These are phyloP conservation scores for Dictyophora rubrovolvata DNA, from an alignment of 768 basidiomycete species.

Conservation along the genomic window DNA sequence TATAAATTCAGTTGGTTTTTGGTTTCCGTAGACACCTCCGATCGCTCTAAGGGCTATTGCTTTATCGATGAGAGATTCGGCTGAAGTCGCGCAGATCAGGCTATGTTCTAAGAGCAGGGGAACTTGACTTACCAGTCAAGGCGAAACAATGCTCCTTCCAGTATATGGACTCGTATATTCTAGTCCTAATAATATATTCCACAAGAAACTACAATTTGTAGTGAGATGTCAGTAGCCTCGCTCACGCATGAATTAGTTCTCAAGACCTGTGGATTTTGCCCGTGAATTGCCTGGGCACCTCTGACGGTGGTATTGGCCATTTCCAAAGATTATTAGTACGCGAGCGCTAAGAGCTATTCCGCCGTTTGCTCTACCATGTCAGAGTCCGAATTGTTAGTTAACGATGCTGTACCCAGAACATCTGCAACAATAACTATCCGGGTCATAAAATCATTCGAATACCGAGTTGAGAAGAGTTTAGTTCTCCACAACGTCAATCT, in stretches of 20 bases:
- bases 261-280: conserved; percentile 88
- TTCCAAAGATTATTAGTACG: background rate
- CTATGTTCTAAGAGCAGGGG: background rate
- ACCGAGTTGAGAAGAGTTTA: conserved; percentile 79
- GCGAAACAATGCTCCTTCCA: conserved; percentile 99
- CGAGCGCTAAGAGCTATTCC: background rate
- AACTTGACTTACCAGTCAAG: conserved; percentile 55
- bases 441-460: conserved; percentile 92
- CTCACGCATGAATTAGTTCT: too few relatives aligned
- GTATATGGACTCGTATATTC: conserved; percentile 89
- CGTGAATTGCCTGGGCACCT: conserved; percentile 86
- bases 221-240: conserved; percentile 12
- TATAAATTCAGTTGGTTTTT: conserved; percentile 88
- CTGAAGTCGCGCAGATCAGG: conserved; percentile 27
- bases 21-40: conserved; percentile 93
- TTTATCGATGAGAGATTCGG: conserved; percentile 89
- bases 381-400: conserved; percentile 34
- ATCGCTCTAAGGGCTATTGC: conserved; percentile 73
- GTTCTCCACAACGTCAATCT: conserved; percentile 79
- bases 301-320: conserved; percentile 93
- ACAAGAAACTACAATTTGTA: conserved; percentile 80
- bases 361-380: background rate
- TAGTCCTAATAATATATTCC: conserved; percentile 90
- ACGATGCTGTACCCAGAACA: conserved; percentile 54
- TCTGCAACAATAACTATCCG: conserved; percentile 83